phyloP scores from a whole-genome alignment of 2,329 filamentous ascomycete genomes.

The Colletotrichum sidae region DNA sequence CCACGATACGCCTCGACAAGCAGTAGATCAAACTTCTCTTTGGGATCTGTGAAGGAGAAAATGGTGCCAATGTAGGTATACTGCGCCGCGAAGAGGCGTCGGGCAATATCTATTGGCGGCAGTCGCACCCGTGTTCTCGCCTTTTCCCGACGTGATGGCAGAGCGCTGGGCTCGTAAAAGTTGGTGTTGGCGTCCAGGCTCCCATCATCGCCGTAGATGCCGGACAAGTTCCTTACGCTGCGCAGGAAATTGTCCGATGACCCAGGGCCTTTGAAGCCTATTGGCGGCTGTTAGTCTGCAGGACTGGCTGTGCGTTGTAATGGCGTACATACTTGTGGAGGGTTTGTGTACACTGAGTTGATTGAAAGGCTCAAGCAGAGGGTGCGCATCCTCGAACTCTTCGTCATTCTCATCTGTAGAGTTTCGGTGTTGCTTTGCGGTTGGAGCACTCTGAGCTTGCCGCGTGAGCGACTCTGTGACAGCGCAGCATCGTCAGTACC shows the following conservation, averaged over 20 bases:
- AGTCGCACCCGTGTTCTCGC: conserved; percentile 48
- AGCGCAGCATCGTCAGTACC: not conserved
- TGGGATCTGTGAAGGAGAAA: conserved; percentile 62
- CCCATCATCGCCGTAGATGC: conserved; percentile 47
- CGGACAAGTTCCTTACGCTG: conserved; percentile 50
- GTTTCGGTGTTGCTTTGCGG: conserved; percentile 5
- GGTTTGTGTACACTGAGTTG: conserved; percentile 48
- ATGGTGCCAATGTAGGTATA: conserved; percentile 69
- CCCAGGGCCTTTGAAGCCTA: conserved; percentile 50
- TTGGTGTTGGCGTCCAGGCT: conserved; percentile 46
- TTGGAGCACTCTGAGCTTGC: not conserved
- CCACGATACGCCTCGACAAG: conserved; percentile 57
- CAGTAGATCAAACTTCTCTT: conserved; percentile 56
- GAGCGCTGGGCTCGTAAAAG: conserved; percentile 48
- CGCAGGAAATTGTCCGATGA: conserved; percentile 53
- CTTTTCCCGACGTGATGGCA: conserved; percentile 47
- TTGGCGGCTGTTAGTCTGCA: no score
- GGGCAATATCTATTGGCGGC: conserved; percentile 62
- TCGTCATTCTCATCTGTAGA: conserved; percentile 42
- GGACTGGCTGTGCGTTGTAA: no score
- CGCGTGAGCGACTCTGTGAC: not conserved
- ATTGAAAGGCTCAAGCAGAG: conserved; percentile 49
- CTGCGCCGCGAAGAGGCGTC: conserved; percentile 62
- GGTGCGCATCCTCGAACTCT: conserved; percentile 47
- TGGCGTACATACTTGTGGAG: conserved; percentile 44